Evolutionary conservation across 2,329 filamentous ascomycete genomes (phyloP).

Genomic region (Pezicula neosporulosa): DNA sequence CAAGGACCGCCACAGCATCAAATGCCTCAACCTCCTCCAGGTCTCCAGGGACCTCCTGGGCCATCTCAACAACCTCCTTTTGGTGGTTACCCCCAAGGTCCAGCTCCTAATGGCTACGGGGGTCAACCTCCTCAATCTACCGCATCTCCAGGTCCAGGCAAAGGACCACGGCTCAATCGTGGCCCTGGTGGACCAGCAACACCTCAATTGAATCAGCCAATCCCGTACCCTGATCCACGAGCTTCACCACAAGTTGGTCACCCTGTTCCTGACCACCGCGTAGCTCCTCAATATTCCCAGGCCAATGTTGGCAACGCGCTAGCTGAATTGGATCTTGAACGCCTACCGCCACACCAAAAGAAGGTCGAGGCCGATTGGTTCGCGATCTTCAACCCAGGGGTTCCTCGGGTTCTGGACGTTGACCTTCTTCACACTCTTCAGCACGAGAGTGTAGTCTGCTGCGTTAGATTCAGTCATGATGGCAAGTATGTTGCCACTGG

Average conservation of each 20-base stretch:
- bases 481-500: conserved; percentile 95
- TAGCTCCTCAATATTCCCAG: conserved; percentile 38
- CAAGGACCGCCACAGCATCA: conserved; percentile 52
- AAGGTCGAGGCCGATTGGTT: conserved; percentile 92
- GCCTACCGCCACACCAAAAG: conserved; percentile 82
- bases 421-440: conserved; percentile 89
- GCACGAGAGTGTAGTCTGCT: conserved; percentile 97
- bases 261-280: conserved; percentile 68
- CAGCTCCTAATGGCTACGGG: conserved; percentile 66
- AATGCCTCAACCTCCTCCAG: conserved; percentile 74
- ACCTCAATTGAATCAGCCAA: conserved; percentile 84
- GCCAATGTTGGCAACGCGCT: conserved; percentile 66
- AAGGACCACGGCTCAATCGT: conserved; percentile 62
- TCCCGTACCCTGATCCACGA: conserved; percentile 78
- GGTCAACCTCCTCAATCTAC: conserved; percentile 80
- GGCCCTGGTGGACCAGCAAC: conserved; percentile 74
- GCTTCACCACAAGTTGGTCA: conserved; percentile 86
- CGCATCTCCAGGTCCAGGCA: conserved; percentile 80
- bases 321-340: conserved; percentile 82
- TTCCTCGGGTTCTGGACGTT: conserved; percentile 86
- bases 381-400: conserved; percentile 90
- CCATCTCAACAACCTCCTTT: conserved; percentile 64
- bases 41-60: conserved; percentile 48
- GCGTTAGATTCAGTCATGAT: conserved; percentile 93
- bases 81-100: conserved; percentile 50